A percentile compares a stretch with the other conserved stretches of the same genome.
phyloP scores from a whole-genome alignment of 2,329 filamentous ascomycete species.

The Cyphellophora attinorum region DNA sequence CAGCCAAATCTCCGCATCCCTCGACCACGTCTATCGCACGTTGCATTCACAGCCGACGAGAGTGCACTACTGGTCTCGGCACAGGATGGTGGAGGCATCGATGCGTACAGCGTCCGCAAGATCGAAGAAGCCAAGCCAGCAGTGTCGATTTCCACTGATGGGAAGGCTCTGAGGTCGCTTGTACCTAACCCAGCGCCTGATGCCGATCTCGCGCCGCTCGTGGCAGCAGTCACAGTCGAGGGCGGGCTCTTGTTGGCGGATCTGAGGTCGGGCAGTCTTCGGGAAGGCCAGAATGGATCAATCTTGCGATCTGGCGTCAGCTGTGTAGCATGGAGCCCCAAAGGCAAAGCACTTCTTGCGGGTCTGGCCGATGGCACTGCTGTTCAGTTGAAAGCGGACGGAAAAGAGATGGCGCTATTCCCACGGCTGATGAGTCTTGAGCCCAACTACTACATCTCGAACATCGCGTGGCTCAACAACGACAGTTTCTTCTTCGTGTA shows the following conservation, averaged over 20 bases:
- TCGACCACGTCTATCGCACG: conserved; percentile 71
- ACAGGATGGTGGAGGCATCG: conserved; percentile 69
- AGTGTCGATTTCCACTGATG: conserved; percentile 69
- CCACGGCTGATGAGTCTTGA: conserved; percentile 63
- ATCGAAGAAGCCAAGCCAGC: conserved; percentile 58
- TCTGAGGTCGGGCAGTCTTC: conserved; percentile 55
- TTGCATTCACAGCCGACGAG: conserved; percentile 87
- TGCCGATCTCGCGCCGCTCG: conserved; percentile 57
- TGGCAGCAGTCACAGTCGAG: conserved; percentile 69
- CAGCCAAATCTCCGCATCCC: conserved; percentile 63
- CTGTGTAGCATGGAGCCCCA: conserved; percentile 82
- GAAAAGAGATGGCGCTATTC: conserved; percentile 65
- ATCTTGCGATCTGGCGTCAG: conserved; percentile 66
- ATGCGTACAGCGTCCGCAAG: conserved; percentile 67
- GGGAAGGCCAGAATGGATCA: conserved; percentile 50
- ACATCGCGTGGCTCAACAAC: conserved; percentile 81
- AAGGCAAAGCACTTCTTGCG: conserved; percentile 84
- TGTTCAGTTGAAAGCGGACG: conserved; percentile 74
- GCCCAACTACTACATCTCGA: conserved; percentile 61
- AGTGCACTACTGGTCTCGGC: conserved; percentile 73
- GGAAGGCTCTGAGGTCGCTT: conserved; percentile 62
- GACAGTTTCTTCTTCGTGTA: conserved; percentile 74
- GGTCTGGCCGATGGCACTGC: conserved; percentile 73
- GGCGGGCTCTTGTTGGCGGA: conserved; percentile 81
- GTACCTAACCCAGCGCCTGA: conserved; percentile 65